Percentiles rank a stretch among this genome's conserved stretches.
Conservation (phyloP, 441 rosid species). For the Viola pubescens region DNA sequence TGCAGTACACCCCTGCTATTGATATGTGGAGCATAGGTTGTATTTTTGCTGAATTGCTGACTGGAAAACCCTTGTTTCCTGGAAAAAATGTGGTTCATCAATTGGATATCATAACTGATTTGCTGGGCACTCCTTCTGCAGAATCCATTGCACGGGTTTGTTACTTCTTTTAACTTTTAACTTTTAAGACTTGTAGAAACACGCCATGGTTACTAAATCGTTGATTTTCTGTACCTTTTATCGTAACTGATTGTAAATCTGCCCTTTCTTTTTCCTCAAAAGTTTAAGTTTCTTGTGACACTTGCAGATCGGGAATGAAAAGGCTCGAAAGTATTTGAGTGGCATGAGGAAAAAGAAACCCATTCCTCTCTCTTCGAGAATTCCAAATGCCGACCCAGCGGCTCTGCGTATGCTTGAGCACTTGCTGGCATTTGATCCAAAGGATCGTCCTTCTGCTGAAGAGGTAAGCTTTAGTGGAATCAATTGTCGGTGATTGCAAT, state of each 20-base stretch:
- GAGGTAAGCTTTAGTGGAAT: constrained; percentile 42
- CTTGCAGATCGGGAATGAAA: constrained; percentile 84
- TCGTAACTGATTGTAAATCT: constrained; percentile 2
- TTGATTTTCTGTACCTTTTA: background rate
- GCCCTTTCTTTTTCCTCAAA: constrained; percentile 8
- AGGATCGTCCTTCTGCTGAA: constrained; percentile 89
- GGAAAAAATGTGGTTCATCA: constrained; percentile 93
- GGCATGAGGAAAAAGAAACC: constrained; percentile 70
- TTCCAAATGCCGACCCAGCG: constrained; percentile 69
- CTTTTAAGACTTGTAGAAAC: constrained; percentile 13
- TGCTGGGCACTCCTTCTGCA: constrained; percentile 85
- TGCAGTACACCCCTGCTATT: constrained; percentile 97
- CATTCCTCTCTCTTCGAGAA: constrained; percentile 62
- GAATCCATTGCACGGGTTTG: constrained; percentile 73
- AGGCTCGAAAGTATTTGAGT: constrained; percentile 82
- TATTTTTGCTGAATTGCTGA: constrained; percentile 89
- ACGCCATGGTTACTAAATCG: background rate
- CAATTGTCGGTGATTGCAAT: constrained; percentile 3
- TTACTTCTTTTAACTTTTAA: constrained; percentile 15
- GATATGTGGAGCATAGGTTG: constrained; percentile 99
- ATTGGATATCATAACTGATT: constrained; percentile 85
- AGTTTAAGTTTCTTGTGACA: constrained; percentile 23
- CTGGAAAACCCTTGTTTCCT: constrained; percentile 86
- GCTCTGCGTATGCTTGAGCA: constrained; percentile 74
- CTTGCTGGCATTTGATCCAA: constrained; percentile 87